phyloP scores from a whole-genome alignment of 768 basidiomycete genomes.

The Gautieria morchelliformis region DNA sequence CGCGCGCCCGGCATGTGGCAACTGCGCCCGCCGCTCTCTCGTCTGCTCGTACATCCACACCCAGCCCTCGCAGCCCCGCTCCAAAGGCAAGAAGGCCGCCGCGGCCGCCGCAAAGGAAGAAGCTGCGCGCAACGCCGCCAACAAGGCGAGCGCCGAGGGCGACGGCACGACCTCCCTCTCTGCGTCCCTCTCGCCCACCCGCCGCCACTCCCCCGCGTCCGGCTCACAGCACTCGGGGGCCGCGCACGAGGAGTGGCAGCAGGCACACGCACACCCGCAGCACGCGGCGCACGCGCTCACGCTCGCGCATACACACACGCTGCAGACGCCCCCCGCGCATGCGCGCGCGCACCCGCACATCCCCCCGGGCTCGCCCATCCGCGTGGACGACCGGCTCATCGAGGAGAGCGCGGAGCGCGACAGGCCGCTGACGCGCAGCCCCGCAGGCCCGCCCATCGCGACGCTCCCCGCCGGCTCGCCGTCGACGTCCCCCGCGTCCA shows the following conservation, averaged over 20 bases:
- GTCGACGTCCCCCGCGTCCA: neutral
- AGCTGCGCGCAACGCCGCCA: neutral
- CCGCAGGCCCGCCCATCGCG: neutral
- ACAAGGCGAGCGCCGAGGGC: neutral
- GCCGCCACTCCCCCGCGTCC: neutral
- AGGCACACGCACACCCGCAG: neutral
- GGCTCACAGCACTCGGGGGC: neutral
- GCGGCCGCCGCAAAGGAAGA: neutral
- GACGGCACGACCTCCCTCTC: neutral
- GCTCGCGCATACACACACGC: neutral
- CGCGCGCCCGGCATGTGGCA: slow-evolving; percentile 74
- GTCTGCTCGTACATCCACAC: slow-evolving; percentile 70
- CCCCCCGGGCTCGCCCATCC: neutral
- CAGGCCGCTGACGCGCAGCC: neutral
- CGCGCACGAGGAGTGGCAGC: neutral
- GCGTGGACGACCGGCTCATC: neutral
- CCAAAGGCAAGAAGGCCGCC: slow-evolving; percentile 7
- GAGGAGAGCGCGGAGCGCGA: neutral
- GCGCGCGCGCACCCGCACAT: neutral
- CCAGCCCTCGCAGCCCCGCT: slow-evolving; percentile 3
- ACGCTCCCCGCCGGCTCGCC: neutral
- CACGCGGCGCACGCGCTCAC: neutral
- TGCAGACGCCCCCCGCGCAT: neutral
- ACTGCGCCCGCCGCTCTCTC: slow-evolving; percentile 68
- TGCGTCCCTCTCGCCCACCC: neutral